Evolutionary conservation across 768 basidiomycete species (phyloP).

Genomic region (Boletus reticulatus): DNA sequence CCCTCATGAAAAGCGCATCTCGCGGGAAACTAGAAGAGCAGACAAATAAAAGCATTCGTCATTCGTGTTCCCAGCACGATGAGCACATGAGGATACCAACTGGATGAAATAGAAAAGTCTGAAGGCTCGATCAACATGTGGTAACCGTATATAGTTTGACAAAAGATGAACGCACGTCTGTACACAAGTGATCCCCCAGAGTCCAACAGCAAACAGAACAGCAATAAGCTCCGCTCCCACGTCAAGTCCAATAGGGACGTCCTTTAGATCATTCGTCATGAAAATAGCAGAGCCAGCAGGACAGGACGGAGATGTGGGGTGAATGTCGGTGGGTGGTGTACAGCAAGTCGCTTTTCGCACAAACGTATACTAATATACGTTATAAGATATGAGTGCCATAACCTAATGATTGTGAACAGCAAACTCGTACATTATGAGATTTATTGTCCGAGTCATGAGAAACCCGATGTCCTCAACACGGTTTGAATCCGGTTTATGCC

Average conservation of each 20-base stretch:
- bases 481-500: neutral
- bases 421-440: neutral
- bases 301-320: neutral
- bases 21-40: slow-evolving; percentile 4
- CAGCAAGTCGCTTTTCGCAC: neutral
- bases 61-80: neutral
- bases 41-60: neutral
- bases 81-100: slow-evolving; percentile 2
- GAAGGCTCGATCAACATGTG: neutral
- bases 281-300: neutral
- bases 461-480: neutral
- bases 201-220: slow-evolving; percentile 17
- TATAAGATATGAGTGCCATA: neutral
- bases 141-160: neutral
- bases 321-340: neutral
- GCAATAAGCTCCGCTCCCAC: slow-evolving; percentile 17
- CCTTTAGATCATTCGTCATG: neutral
- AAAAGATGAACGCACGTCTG: slow-evolving; percentile 14
- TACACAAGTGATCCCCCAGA: slow-evolving; percentile 24
- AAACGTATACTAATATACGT: neutral
- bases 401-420: neutral
- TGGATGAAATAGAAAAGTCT: slow-evolving; percentile 21
- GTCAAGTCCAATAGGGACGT: neutral
- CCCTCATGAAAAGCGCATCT: slow-evolving; percentile 2
- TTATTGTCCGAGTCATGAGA: neutral